These are phyloP conservation scores for Oryza punctata DNA, from an alignment of 176 grass and related monocot species.

Conservation along the genomic window DNA sequence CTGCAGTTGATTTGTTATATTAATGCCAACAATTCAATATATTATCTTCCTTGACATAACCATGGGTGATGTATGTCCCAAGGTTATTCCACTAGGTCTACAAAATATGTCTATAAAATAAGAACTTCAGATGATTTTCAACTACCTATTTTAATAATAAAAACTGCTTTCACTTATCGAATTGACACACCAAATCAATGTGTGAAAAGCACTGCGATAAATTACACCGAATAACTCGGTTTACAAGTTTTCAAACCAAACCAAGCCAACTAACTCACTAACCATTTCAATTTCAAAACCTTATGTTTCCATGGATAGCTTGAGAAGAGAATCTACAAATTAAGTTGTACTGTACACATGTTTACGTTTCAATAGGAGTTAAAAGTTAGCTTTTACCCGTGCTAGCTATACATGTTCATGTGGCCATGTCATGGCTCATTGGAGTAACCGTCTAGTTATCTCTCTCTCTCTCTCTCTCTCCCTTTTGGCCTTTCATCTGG, in stretches of 20 bases:
- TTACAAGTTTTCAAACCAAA: not conserved
- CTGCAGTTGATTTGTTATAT: too few species aligned
- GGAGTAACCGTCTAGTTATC: too few species aligned
- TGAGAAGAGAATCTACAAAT: not conserved
- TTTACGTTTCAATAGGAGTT: conserved; percentile 15
- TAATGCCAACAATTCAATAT: too few species aligned
- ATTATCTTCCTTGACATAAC: too few species aligned
- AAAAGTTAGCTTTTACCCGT: conserved; percentile 25
- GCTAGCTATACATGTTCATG: not conserved
- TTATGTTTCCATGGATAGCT: not conserved
- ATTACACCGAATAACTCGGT: not conserved
- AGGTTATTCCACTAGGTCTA: too few species aligned
- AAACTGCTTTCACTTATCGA: not conserved
- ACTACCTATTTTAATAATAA: not conserved
- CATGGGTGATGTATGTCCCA: too few species aligned
- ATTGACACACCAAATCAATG: too few species aligned
- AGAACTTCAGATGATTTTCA: not conserved
- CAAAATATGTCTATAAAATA: too few species aligned
- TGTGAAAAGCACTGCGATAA: not conserved
- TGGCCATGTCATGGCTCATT: conserved; percentile 20
- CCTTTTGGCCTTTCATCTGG: conserved; percentile 14
- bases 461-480: too few species aligned
- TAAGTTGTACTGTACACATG: not conserved
- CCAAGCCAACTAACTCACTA: not conserved
- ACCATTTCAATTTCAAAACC: not conserved